These are phyloP conservation scores for Penicillium corylophilum DNA, from an alignment of 2,329 filamentous ascomycete species.

Conservation along the genomic window DNA sequence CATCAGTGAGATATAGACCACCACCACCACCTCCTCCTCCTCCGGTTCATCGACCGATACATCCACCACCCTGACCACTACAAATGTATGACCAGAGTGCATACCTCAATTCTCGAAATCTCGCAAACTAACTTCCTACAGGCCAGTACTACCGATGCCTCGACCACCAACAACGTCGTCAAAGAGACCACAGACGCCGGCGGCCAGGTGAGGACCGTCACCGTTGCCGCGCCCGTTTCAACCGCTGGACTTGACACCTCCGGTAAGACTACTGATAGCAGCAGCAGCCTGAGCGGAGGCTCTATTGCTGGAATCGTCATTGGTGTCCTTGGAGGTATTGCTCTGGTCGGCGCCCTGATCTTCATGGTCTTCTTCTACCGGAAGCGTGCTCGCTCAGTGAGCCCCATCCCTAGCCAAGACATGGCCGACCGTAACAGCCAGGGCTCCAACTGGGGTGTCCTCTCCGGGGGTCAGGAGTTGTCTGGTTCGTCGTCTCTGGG, in stretches of 20 bases:
- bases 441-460: constrained; percentile 35
- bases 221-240: constrained; percentile 20
- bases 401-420: constrained; percentile 32
- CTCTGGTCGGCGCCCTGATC: constrained; percentile 37
- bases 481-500: constrained; percentile 15
- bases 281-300: constrained; percentile 36
- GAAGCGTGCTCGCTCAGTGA: constrained; percentile 33
- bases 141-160: constrained; percentile 15
- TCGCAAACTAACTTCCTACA: constrained; percentile 10
- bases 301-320: constrained; percentile 47
- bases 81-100: constrained; percentile 10
- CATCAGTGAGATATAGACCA: constrained; percentile 20
- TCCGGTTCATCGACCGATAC: constrained; percentile 13
- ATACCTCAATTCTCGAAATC: not conserved
- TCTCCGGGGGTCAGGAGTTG: constrained; percentile 28
- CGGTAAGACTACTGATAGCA: constrained; percentile 8
- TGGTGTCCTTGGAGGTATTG: constrained; percentile 41
- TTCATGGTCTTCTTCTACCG: constrained; percentile 41
- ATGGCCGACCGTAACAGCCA: constrained; percentile 34
- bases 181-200: constrained; percentile 23
- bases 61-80: constrained; percentile 12
- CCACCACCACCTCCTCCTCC: constrained; percentile 14
- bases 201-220: constrained; percentile 32
- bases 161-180: constrained; percentile 17
- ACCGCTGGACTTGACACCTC: constrained; percentile 18